phyloP scores from a whole-genome alignment of 805 yeast genomes.

The Myxozyma geophila region DNA sequence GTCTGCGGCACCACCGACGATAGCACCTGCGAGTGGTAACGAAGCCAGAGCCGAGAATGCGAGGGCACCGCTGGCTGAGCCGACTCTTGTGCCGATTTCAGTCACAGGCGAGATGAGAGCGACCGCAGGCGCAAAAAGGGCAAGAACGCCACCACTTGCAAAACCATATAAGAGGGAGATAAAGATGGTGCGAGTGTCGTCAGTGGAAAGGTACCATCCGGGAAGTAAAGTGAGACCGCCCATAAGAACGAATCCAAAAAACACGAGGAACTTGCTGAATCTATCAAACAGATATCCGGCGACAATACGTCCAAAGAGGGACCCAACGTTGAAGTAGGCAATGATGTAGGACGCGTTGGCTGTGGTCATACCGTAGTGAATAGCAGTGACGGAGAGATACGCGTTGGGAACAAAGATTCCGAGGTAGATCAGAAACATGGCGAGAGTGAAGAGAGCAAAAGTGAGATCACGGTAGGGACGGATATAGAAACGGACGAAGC shows the following conservation, averaged over 20 bases:
- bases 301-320: constrained; percentile 56
- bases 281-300: constrained; percentile 55
- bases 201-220: constrained; percentile 22
- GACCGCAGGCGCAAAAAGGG: constrained; percentile 43
- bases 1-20: constrained; percentile 9
- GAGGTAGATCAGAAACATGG: constrained; percentile 40
- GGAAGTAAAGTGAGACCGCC: constrained; percentile 43
- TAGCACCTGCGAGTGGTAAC: constrained; percentile 44
- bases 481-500: constrained; percentile 27
- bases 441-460: constrained; percentile 38
- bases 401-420: constrained; percentile 45
- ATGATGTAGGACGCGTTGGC: constrained; percentile 41
- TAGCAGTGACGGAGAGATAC: constrained; percentile 43
- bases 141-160: constrained; percentile 44
- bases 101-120: constrained; percentile 41
- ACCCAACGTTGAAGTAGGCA: constrained; percentile 45
- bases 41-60: constrained; percentile 52
- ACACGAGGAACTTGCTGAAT: constrained; percentile 51
- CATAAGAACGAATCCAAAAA: constrained; percentile 41
- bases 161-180: constrained; percentile 44
- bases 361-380: constrained; percentile 34
- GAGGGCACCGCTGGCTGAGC: constrained; percentile 59
- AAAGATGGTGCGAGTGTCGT: constrained; percentile 38
- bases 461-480: constrained; percentile 41
- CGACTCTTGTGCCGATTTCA: constrained; percentile 55